Conservation (phyloP, 2,329 filamentous ascomycete species). For the Biscogniauxia sp. region DNA sequence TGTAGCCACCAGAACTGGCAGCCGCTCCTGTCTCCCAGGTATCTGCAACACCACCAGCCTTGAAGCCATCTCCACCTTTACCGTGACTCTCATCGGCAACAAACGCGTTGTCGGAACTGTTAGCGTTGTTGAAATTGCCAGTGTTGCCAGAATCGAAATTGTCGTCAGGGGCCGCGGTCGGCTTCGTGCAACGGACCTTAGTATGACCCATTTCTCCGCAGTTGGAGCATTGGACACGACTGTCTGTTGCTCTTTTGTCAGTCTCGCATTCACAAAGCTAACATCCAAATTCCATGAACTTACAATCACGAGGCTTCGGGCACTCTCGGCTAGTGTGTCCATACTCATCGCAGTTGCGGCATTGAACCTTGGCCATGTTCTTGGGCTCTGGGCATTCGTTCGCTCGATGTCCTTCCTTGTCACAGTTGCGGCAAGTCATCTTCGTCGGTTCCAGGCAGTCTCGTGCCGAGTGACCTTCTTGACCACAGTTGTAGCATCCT, state of each 20-base stretch:
- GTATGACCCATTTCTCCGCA: slow-evolving; percentile 50
- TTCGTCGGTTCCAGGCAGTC: slow-evolving; percentile 49
- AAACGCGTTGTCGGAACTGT: slow-evolving; percentile 7
- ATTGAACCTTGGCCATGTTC: slow-evolving; percentile 40
- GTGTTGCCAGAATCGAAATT: slow-evolving; percentile 7
- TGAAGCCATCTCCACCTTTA: not conserved
- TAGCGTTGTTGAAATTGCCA: slow-evolving; percentile 9
- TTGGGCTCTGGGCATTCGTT: slow-evolving; percentile 57
- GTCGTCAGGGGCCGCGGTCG: slow-evolving; percentile 14
- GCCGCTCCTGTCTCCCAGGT: not conserved
- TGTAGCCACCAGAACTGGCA: slow-evolving; percentile 1
- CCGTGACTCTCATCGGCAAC: slow-evolving; percentile 8
- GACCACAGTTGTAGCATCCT: slow-evolving; percentile 61
- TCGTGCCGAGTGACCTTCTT: slow-evolving; percentile 56
- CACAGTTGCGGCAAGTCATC: slow-evolving; percentile 59
- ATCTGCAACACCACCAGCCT: not conserved
- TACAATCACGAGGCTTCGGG: slow-evolving; percentile 55
- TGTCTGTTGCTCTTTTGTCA: slow-evolving; percentile 35
- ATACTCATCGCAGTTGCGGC: slow-evolving; percentile 51
- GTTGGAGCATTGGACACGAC: slow-evolving; percentile 58
- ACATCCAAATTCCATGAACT: slow-evolving; percentile 20
- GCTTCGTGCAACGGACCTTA: slow-evolving; percentile 37
- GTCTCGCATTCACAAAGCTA: not conserved
- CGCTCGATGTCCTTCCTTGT: slow-evolving; percentile 58
- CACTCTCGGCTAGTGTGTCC: slow-evolving; percentile 51